Base-by-base conservation (phyloP, 257 asterid genomes). In the Solanum corneliomulleri region DNA sequence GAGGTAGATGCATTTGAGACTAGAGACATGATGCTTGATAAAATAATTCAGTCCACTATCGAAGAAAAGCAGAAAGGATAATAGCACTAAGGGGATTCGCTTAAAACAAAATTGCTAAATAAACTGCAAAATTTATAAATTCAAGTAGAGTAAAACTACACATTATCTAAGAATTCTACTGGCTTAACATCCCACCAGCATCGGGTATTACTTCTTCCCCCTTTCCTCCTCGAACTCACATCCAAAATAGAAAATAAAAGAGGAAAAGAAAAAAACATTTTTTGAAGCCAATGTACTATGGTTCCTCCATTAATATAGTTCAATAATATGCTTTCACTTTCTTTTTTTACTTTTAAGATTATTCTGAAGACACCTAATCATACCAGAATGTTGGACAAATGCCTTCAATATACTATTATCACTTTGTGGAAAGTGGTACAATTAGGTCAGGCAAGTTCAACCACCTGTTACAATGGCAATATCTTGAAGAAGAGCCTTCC, bases 401-500 rank as follows among this genome's bases (percentile, higher is more conserved):
- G 83, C 82, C 82, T 12, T 21, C 11, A 10, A 47, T 49, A 4
- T 74, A 41, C 58, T 41, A 75, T 75, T 21, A 74, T 39, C 82
- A 39, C 82, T 39, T 80, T 15, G 27, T 80, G 66, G 41, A 41
- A 16, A 47, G 66, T 45, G 84, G 66, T 45, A 78, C 83, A 78
- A 80, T 47, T 45, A 18, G 62, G 45, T 39, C 27, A n/a, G 37
- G 45, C 80, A 14, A 56, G 76, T 15, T 20, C 7, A 66, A 31
- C 71, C 88, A 97, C 99, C 99, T 5, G 99, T 95, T 91, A 95
- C 88, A 42, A 97, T 95, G 87, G 99, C 99, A 52, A 97, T 97
- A 91, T 97, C 99, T 90, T 97, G 99, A 87, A 97, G 98, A 89
- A 95, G 93, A 18, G 99, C 97, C 90, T 97, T 97, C 87, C 98